Evolutionary conservation across 768 basidiomycete genomes (phyloP), one percentile per base, ranked within the genome.

Genomic region (Boletus huronensis): DNA sequence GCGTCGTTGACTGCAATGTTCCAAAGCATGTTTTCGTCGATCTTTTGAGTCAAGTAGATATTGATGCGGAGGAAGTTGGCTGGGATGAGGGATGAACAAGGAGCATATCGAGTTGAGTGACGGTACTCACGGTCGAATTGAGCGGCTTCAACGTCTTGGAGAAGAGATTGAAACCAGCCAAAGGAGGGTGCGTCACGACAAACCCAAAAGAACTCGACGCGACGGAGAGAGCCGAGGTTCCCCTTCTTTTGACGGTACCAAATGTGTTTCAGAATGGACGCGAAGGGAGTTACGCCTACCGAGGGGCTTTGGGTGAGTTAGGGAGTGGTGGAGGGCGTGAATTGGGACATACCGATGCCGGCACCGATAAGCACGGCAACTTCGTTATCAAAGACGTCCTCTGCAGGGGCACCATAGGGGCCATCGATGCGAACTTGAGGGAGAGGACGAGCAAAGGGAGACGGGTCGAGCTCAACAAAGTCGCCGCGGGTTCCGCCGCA

Each of bases 181-280:
- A 97, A 93, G n/a, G 90, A 90, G n/a, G 91, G 91, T n/a, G 89
- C 84, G 61, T 94, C 90, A 68, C 90, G 87, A 69, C 87, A 90
- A 58, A 92, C 82, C 94, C 93, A 96, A 75, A 96, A 90, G 72
- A 96, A 95, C 63, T 96, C 92, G 54, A 97, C 95, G 40, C 89
- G 83, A 49, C 87, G 85, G 53, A 98, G 83, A 29, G 85, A 81
- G 31, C 90, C 90, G 34, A 95, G 75, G 54, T 82, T 79, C 39
- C 87, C 86, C 53, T 79, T 80, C 74, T 83, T 85, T 71, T 95
- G 93, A 62, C 84, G 83, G 75, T 96, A 95, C 93, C 93, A 95
- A 57, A 98, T 91, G 67, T 97, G 89, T 74, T 94, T 95, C 60
- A 98, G 77, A 64, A 98, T 95, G 19, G 90, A 92, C 0, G 93